Base-by-base conservation (phyloP, 352 stramenopile genomes). In the Globisporangium takayamanum region DNA sequence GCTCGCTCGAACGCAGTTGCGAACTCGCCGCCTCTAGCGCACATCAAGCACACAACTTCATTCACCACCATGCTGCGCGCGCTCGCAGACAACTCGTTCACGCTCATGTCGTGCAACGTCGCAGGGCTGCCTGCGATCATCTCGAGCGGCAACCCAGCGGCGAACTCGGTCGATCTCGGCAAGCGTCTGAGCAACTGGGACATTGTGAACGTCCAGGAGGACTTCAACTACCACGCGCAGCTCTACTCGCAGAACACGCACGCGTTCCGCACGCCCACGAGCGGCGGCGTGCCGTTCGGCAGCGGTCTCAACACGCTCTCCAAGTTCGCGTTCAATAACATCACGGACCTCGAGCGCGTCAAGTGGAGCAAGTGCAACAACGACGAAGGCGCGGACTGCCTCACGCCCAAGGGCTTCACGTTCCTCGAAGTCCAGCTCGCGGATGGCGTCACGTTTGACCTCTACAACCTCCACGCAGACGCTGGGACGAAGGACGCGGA, bases 321-420 rank as follows among this genome's bases (percentile, higher is more conserved):
- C 11, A 68, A 73, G 39, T 74, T 65, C 33, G 50, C 67, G 0
- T 81, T 84, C 54, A 78, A 50, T 30, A 72, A 61, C 30, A 60
- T 66, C n/a, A 68, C 60, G 14, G 70, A 64, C 16, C 28, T 80
- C 5, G 62, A 79, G 30, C 74, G 74, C 22, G 57, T 69, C 49
- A 79, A 82, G 59, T 79, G 73, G 73, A 57, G 22, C 33, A 69
- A 63, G 25, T 84, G 74, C 55, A 84, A 65, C 59, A 78, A 66
- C 42, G 60, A 69, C 54, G 70, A 84, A 4, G 65, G 72, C 20
- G 63, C 66, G 41, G 74, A 84, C 62, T 84, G 74, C 59, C 63
- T 84, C 51, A 84, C 74, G 7, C 74, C 74, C 15, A 84, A 84
- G 63, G 74, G 74, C 16, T 84, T 84, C 53, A 84, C 72, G 7